Evolutionary conservation across 2,329 filamentous ascomycete species (phyloP).

Genomic region (Cercospora sp.): DNA sequence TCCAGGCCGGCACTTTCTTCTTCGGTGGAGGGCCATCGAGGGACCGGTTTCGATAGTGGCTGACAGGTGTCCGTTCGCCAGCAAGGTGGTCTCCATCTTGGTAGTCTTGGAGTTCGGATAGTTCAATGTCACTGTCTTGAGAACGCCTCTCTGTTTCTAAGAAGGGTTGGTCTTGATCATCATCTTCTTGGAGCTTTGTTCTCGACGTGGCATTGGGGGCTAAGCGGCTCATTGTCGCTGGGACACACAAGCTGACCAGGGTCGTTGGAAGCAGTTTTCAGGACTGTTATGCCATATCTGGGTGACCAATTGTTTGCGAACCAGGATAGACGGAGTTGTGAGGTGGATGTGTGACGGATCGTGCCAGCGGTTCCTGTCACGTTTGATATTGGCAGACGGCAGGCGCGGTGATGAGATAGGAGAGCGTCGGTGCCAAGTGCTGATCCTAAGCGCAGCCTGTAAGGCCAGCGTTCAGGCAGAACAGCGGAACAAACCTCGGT

Average conservation of each 20-base stretch:
- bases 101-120: constrained; percentile 17
- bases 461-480: not conserved
- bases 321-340: not conserved
- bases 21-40: constrained; percentile 14
- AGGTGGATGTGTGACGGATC: not conserved
- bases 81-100: constrained; percentile 17
- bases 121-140: constrained; percentile 23
- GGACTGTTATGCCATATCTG: constrained; percentile 3
- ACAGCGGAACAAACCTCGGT: not conserved
- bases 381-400: not conserved
- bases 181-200: constrained; percentile 17
- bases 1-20: constrained; percentile 22
- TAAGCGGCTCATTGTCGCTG: constrained; percentile 24
- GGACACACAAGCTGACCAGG: not conserved
- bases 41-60: constrained; percentile 21
- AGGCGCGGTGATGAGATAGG: not conserved
- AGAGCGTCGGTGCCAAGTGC: not conserved
- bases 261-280: not conserved
- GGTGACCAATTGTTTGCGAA: not conserved
- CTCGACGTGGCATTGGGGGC: constrained; percentile 15
- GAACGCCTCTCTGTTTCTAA: constrained; percentile 25
- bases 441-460: not conserved
- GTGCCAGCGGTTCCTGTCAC: not conserved
- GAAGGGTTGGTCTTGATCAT: constrained; percentile 28
- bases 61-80: constrained; percentile 26